Percentiles rank a stretch among this genome's conserved stretches.
Conservation (phyloP, 1,139 yeast species). For the Blastobotrys proliferans region DNA sequence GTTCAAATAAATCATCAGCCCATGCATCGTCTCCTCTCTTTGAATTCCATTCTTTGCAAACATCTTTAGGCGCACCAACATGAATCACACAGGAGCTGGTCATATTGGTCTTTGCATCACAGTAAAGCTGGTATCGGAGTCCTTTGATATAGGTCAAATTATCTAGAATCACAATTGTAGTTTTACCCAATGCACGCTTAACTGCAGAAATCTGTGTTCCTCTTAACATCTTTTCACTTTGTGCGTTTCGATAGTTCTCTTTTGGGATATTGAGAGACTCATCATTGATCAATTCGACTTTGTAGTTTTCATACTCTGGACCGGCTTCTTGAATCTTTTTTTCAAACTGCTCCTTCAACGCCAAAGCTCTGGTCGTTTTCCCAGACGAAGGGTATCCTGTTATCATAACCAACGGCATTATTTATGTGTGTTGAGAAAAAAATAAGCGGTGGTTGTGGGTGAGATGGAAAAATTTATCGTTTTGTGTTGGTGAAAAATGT, state of each 20-base stretch:
- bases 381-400: slow-evolving; percentile 89
- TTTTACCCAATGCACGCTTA: slow-evolving; percentile 67
- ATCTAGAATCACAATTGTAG: slow-evolving; percentile 76
- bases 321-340: slow-evolving; percentile 42
- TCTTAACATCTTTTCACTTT: slow-evolving; percentile 72
- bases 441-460: neutral
- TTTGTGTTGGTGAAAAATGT: slow-evolving; percentile 1
- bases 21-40: slow-evolving; percentile 42
- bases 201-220: slow-evolving; percentile 87
- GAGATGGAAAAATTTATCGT: too few relatives aligned
- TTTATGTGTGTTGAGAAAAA: slow-evolving; percentile 1
- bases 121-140: slow-evolving; percentile 85
- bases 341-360: slow-evolving; percentile 48
- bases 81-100: slow-evolving; percentile 85
- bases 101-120: slow-evolving; percentile 82
- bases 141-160: slow-evolving; percentile 91
- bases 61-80: slow-evolving; percentile 61
- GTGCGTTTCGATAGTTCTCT: slow-evolving; percentile 53
- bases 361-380: slow-evolving; percentile 67
- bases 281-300: slow-evolving; percentile 70
- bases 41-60: slow-evolving; percentile 61
- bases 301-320: slow-evolving; percentile 24
- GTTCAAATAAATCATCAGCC: slow-evolving; percentile 65
- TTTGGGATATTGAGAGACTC: slow-evolving; percentile 71
- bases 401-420: slow-evolving; percentile 79